Base-by-base conservation (phyloP, 2,329 filamentous ascomycete species). In the Xylogone sp. region DNA sequence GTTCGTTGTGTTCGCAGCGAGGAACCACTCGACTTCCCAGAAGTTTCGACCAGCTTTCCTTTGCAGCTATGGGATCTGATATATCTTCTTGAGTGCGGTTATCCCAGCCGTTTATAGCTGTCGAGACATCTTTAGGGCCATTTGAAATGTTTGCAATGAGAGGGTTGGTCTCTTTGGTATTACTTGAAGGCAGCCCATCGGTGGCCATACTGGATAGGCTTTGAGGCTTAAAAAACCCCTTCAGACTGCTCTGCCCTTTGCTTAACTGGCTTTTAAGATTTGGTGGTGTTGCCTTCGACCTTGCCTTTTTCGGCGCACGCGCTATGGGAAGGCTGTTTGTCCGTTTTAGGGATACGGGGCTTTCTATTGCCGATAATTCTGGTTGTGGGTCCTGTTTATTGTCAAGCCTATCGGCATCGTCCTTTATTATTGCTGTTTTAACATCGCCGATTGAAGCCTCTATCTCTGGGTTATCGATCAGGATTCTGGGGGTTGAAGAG, bases 1-100 rank as follows among this genome's bases (percentile, higher is more conserved):
- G 87, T 61, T 97, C 92, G 49, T 83, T 77, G 64, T 99, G 94
- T 45, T 97, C 91, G 65, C 94, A 99, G 52, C 79, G 81, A 1
- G 94, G 94, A 1, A 82, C 76, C 1, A 82, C 72, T 51, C 87
- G 84, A 67, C 87, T 90, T 16, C 85, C 82, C 55, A 97, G 85
- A 13, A 97, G 76, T 65, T 87, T 91, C 3, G 83, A 85, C 94
- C 94, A 97, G 20, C 86, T 87, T 63, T 94, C 87, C 66, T 90
- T 93, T 44, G 81, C 80, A 54, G 81, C 76, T 46, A 90, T 82
- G 0, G 87, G 85, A 59, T 92, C 88, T 54, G 87, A 75, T 1
- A 82, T 74, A 51, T 68, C 51, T 31, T 59, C 54, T 34, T 62
- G 57, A 9, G 62, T 53, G 20, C 22, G 53, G 13, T 43, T 45